Conservation (phyloP, 495 filamentous ascomycete species). For the Rhypophila decipiens region DNA sequence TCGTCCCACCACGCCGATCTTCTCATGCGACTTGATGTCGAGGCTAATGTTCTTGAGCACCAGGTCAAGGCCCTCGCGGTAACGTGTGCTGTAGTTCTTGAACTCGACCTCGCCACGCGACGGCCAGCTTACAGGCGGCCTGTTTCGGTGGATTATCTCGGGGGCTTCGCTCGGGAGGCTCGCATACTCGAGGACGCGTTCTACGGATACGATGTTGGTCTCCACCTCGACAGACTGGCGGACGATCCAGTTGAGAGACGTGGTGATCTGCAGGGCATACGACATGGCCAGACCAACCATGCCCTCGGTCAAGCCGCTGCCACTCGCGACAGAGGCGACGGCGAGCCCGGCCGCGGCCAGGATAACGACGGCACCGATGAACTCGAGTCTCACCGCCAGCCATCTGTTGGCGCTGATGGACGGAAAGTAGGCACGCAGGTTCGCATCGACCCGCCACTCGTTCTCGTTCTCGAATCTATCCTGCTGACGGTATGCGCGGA, state of each 20-base stretch:
- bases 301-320: constrained; percentile 62
- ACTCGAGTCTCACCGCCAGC: constrained; percentile 92
- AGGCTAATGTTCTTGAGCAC: constrained; percentile 90
- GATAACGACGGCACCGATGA: constrained; percentile 94
- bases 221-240: constrained; percentile 98
- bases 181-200: constrained; percentile 95
- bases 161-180: constrained; percentile 90
- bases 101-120: constrained; percentile 85
- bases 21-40: constrained; percentile 90
- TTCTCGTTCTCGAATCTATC: constrained; percentile 85
- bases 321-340: constrained; percentile 70
- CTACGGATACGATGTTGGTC: constrained; percentile 98
- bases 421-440: constrained; percentile 91
- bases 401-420: constrained; percentile 94
- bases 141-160: constrained; percentile 81
- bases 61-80: constrained; percentile 80
- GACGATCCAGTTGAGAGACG: constrained; percentile 99
- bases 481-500: constrained; percentile 90
- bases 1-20: constrained; percentile 94
- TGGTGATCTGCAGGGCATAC: constrained; percentile 93
- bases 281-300: constrained; percentile 93
- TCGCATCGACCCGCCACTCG: constrained; percentile 96
- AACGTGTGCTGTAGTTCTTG: constrained; percentile 87
- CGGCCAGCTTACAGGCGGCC: constrained; percentile 89
- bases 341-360: constrained; percentile 77